A percentile compares a stretch with the other conserved stretches of the same genome.
Evolutionary conservation across 108 stramenopile species (phyloP).

Genomic region (Cylindrotheca fusiformis): DNA sequence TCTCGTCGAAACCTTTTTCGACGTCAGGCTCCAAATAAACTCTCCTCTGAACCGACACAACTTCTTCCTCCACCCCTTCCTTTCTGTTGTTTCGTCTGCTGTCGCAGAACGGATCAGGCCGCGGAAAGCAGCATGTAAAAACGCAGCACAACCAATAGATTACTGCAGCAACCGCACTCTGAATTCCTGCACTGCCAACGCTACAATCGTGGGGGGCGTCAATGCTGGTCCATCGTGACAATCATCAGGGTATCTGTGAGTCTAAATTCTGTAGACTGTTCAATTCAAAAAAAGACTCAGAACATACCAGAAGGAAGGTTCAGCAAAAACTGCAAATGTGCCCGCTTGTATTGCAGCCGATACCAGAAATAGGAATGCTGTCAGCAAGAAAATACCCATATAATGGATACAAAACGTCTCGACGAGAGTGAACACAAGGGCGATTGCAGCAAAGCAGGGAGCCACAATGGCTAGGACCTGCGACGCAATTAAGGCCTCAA

Average conservation of each 20-base stretch:
- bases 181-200: conserved; percentile 16
- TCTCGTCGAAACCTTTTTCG: background rate
- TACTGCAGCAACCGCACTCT: conserved; percentile 11
- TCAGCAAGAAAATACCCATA: conserved; percentile 16
- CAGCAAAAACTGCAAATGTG: conserved; percentile 22
- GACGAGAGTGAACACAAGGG: conserved; percentile 5
- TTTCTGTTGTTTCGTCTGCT: background rate
- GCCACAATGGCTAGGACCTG: conserved; percentile 27
- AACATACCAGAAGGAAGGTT: conserved; percentile 28
- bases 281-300: no score
- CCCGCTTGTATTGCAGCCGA: conserved; percentile 23
- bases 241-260: no score
- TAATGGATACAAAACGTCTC: conserved; percentile 20
- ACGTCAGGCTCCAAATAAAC: background rate
- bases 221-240: conserved; percentile 1
- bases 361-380: conserved; percentile 14
- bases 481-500: conserved; percentile 8
- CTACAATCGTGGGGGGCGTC: conserved; percentile 15
- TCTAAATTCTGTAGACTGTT: no score
- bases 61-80: background rate
- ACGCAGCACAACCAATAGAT: conserved; percentile 15
- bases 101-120: conserved; percentile 17
- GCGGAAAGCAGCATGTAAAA: conserved; percentile 28
- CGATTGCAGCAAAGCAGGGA: conserved; percentile 19
- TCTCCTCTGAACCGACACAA: background rate